Evolutionary conservation across 176 grass and related monocot genomes (phyloP), one percentile per base, ranked within the genome.

Genomic region (Elaeis guineensis): DNA sequence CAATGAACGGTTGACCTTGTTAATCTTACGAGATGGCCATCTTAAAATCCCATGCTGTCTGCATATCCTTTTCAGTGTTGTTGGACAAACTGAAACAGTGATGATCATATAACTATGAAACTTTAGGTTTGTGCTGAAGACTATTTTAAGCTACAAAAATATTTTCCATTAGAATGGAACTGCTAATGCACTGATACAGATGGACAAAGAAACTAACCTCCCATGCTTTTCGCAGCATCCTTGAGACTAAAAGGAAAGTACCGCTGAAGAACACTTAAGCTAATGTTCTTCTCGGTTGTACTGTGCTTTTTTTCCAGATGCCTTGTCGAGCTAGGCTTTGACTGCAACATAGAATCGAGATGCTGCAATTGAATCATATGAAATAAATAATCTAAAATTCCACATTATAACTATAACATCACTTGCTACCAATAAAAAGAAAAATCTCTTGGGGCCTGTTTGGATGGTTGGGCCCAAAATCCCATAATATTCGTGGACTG

Each of bases 21-120:
- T 98, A 78, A 98, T 98, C 71, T 92, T 88, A 26, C 93, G 87
- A 70, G 93, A 98, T 58, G 93, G 93, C 93, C 93, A 98, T 83
- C 93, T 81, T 3, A 68, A 75, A 52, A 98, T 98, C 50, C 93
- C 93, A 71, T 98, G 81, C 58, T 92, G 85, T 54, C 93, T 78
- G 73, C 93, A 98, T 81, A 98, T 92, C 54, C 88, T 63, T 64
- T 98, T 98, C 61, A 98, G 78, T 53, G 93, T 98, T 21, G 93
- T 98, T 61, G 93, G 93, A 68, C 93, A 98, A 82, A 98, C 93
- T 98, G 87, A 63, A 63, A 54, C 4, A 49, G 29, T 53, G 59
- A 69, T 25, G 61, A 74, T 25, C 67, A 25, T 12, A 57, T 44
- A 50, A 66, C 28, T 3, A 55, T 30, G 25, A 74, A 44, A 44